phyloP scores from a whole-genome alignment of 192 early-diverging fungal genomes.

The Rhizophagus clarus region DNA sequence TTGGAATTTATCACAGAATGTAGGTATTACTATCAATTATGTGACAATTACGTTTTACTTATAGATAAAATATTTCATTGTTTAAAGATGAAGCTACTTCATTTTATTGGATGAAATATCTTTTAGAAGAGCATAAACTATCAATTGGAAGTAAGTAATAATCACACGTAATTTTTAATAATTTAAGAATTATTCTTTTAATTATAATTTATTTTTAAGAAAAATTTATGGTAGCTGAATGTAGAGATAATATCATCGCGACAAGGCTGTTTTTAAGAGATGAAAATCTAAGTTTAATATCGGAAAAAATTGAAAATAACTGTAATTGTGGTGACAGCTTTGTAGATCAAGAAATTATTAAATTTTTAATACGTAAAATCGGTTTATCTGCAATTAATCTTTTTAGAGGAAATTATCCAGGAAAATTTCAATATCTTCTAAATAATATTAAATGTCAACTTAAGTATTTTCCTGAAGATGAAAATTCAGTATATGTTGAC shows the following conservation, averaged over 20 bases:
- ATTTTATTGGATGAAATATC: slow-evolving; percentile 3
- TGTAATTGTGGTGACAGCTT: neutral
- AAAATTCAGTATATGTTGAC: neutral
- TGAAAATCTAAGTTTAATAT: neutral
- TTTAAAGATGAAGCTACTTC: slow-evolving; percentile 15
- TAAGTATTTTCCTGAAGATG: neutral
- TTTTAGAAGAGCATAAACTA: neutral
- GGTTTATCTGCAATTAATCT: neutral
- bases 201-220: slow-evolving; percentile 9
- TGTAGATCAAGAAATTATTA: neutral
- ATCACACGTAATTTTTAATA: neutral
- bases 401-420: neutral
- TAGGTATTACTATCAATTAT: too few relatives aligned
- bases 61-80: too few relatives aligned
- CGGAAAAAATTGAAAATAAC: neutral
- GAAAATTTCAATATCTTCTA: neutral
- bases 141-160: neutral
- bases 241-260: slow-evolving; percentile 56
- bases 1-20: too few relatives aligned
- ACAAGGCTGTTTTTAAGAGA: neutral
- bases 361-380: neutral
- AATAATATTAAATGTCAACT: too few relatives aligned
- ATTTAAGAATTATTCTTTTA: neutral
- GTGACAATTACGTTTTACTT: neutral
- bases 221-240: slow-evolving; percentile 59